Conservation (phyloP, 1,284 basidiomycete genomes). For the Rhodotorula sp. region DNA sequence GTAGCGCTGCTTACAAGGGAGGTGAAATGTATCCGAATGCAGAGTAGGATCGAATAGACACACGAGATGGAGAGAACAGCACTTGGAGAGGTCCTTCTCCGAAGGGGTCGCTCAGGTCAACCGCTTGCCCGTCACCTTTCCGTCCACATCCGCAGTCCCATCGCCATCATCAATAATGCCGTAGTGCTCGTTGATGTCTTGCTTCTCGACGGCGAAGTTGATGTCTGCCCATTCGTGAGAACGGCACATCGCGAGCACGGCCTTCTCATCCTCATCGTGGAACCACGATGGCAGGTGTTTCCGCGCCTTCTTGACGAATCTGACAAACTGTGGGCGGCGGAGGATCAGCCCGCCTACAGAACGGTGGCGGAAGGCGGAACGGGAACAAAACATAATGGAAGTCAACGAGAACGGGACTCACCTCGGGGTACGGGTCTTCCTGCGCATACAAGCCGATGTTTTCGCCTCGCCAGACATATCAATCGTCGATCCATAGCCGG, state of each 20-base stretch:
- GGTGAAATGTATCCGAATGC: no score
- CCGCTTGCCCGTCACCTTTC: neutral
- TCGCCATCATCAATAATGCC: neutral
- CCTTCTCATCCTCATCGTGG: neutral
- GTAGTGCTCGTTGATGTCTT: conserved; percentile 10
- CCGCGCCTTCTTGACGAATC: conserved; percentile 4
- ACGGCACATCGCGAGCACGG: neutral
- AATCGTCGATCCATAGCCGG: conserved; percentile 2
- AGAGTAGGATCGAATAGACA: no score
- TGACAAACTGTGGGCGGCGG: neutral
- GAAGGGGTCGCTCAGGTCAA: no score
- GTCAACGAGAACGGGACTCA: neutral
- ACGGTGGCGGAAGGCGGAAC: neutral
- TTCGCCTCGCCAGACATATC: neutral
- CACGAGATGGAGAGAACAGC: no score
- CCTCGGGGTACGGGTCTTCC: conserved; percentile 16
- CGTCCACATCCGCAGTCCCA: conserved; percentile 16
- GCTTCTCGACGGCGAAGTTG: conserved; percentile 17
- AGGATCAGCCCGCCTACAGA: neutral
- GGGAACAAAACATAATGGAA: neutral
- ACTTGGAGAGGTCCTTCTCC: no score
- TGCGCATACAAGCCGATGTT: neutral
- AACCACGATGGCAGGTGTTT: conserved; percentile 9
- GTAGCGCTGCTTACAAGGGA: no score
- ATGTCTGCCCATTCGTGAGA: neutral